Conservation (phyloP, 106 monocot species). For the Allium cepa region DNA sequence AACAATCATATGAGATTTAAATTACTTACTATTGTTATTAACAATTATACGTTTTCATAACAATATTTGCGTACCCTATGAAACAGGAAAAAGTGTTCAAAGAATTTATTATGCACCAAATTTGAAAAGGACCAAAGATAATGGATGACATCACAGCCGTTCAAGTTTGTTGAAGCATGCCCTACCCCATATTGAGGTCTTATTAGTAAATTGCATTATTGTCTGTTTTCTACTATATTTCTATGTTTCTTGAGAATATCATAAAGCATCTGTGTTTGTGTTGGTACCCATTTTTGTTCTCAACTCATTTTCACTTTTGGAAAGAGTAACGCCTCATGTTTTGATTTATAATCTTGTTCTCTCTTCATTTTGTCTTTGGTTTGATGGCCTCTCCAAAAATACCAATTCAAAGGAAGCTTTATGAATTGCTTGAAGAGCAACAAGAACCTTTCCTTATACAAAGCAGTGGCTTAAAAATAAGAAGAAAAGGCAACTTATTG, state of each 20-base stretch:
- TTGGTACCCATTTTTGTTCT: no score
- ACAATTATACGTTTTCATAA: no score
- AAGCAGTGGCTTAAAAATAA: background rate
- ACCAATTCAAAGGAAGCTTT: slow-evolving; percentile 31
- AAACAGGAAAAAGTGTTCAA: no score
- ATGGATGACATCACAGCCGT: slow-evolving; percentile 12
- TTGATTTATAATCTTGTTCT: background rate
- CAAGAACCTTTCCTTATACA: slow-evolving; percentile 73
- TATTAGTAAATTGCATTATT: background rate
- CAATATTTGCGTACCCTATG: no score
- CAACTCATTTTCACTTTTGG: background rate
- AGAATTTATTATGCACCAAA: no score
- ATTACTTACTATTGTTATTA: no score
- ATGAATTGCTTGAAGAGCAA: slow-evolving; percentile 66
- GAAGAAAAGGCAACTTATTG: slow-evolving; percentile 5
- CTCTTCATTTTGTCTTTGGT: background rate
- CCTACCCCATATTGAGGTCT: no score
- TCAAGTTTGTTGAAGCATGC: slow-evolving; percentile 8
- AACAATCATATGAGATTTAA: no score
- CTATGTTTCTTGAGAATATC: background rate
- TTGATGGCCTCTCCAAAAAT: slow-evolving; percentile 8
- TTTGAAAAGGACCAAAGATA: slow-evolving; percentile 1
- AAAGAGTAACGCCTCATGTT: background rate
- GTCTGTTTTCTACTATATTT: background rate
- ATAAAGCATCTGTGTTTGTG: background rate